Evolutionary conservation across 2,329 filamentous ascomycete species (phyloP).

Genomic region (Teratosphaeria destructans): DNA sequence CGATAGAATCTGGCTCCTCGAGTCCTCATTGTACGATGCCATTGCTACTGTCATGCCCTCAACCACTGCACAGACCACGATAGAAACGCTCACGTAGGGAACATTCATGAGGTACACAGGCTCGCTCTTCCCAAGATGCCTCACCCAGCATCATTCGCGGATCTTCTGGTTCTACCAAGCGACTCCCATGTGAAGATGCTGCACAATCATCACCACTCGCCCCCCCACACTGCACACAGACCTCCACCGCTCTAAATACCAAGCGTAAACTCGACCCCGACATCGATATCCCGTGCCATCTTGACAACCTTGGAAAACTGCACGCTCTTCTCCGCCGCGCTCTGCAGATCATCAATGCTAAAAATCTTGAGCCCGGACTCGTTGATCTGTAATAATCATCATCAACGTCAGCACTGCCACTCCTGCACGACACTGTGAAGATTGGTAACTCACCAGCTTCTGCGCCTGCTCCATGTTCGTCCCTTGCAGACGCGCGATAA

Average conservation of each 20-base stretch:
- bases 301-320: constrained; percentile 99
- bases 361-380: constrained; percentile 99
- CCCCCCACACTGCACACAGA: too few relatives aligned
- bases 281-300: constrained; percentile 94
- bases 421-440: not conserved
- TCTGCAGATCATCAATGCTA: constrained; percentile 96
- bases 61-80: too few relatives aligned
- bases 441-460: constrained; percentile 41
- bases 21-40: too few relatives aligned
- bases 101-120: too few relatives aligned
- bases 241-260: constrained; percentile 65
- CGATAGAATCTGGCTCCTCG: too few relatives aligned
- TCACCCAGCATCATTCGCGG: too few relatives aligned
- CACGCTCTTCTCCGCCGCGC: constrained; percentile 91
- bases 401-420: not conserved
- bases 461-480: constrained; percentile 96
- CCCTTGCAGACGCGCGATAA: constrained; percentile 93
- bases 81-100: too few relatives aligned
- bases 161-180: too few relatives aligned
- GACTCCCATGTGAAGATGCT: too few relatives aligned
- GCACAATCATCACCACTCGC: too few relatives aligned
- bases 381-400: constrained; percentile 50
- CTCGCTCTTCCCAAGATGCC: too few relatives aligned
- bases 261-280: constrained; percentile 88
- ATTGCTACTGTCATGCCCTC: too few relatives aligned